A percentile compares a stretch with the other conserved stretches of the same genome.
Conservation (phyloP, 1,284 basidiomycete species). For the Afroboletus lepidellus region DNA sequence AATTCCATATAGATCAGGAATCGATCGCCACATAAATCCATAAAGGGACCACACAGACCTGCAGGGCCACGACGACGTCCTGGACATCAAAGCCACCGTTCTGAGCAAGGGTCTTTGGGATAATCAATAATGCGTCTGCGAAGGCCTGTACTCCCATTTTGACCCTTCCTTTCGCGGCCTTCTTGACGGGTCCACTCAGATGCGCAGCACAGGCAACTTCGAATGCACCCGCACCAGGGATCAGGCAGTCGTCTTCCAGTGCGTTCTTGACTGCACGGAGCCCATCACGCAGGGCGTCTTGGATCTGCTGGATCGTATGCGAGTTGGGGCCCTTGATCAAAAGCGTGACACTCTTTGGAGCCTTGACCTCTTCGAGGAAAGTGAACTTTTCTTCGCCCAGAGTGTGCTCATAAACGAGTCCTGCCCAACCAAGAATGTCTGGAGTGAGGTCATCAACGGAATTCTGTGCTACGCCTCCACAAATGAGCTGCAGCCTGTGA, state of each 20-base stretch:
- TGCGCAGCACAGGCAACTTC: constrained; percentile 92
- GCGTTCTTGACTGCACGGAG: constrained; percentile 97
- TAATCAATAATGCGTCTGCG: constrained; percentile 91
- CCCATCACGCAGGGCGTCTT: constrained; percentile 96
- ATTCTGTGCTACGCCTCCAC: constrained; percentile 95
- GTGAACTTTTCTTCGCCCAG: constrained; percentile 99
- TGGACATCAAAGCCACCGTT: constrained; percentile 99
- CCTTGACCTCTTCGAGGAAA: constrained; percentile 95
- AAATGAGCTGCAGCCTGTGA: constrained; percentile 83
- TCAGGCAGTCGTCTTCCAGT: constrained; percentile 84
- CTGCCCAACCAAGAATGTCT: constrained; percentile 93
- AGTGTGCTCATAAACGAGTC: constrained; percentile 98
- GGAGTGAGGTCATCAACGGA: constrained; percentile 96
- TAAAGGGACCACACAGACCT: constrained; percentile 48
- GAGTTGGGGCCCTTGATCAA: constrained; percentile 98
- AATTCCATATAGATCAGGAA: constrained; percentile 11
- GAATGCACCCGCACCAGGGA: constrained; percentile 97
- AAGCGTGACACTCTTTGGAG: constrained; percentile 95
- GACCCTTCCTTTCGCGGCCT: constrained; percentile 88
- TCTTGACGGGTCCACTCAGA: constrained; percentile 79
- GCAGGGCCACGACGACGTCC: constrained; percentile 89
- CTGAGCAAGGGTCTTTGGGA: constrained; percentile 94
- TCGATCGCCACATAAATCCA: constrained; percentile 7
- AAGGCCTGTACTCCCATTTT: constrained; percentile 99
- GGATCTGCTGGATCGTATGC: constrained; percentile 95